These are phyloP conservation scores for Nannizziopsis barbatae DNA, from an alignment of 2,329 filamentous ascomycete genomes.

Conservation along the genomic window DNA sequence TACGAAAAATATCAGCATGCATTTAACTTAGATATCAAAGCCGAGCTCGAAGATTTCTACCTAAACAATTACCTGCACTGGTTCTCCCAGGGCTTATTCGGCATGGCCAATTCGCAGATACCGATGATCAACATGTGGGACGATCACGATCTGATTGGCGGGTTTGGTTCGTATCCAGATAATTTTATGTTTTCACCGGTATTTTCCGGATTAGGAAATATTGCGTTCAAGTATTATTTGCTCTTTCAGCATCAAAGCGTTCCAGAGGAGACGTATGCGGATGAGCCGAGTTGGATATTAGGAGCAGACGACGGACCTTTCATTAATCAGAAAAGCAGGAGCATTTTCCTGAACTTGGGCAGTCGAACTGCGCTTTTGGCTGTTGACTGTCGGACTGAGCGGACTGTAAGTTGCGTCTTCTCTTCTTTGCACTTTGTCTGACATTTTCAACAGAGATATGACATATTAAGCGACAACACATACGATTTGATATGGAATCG, in stretches of 20 bases:
- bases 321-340: conserved; percentile 75
- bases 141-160: conserved; percentile 85
- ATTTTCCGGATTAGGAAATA: conserved; percentile 75
- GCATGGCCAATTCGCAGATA: conserved; percentile 86
- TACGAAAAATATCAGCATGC: conserved; percentile 66
- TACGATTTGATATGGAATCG: conserved; percentile 82
- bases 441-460: conserved; percentile 44
- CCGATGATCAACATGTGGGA: conserved; percentile 98
- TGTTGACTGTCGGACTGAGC: conserved; percentile 82
- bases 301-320: conserved; percentile 75
- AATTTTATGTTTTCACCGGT: conserved; percentile 85
- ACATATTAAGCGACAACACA: conserved; percentile 67
- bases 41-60: conserved; percentile 81
- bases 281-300: conserved; percentile 85
- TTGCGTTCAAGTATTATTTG: conserved; percentile 98
- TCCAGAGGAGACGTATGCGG: conserved; percentile 62
- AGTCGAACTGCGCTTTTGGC: conserved; percentile 70
- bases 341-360: conserved; percentile 74
- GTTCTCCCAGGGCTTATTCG: conserved; percentile 92
- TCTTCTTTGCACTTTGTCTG: background rate
- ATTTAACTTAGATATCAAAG: conserved; percentile 71
- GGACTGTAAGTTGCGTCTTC: conserved; percentile 45
- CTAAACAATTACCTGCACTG: conserved; percentile 80
- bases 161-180: conserved; percentile 85
- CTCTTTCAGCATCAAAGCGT: conserved; percentile 95